Base-by-base conservation (phyloP, 495 filamentous ascomycete species). In the Paragyromitra xinjiangensis region DNA sequence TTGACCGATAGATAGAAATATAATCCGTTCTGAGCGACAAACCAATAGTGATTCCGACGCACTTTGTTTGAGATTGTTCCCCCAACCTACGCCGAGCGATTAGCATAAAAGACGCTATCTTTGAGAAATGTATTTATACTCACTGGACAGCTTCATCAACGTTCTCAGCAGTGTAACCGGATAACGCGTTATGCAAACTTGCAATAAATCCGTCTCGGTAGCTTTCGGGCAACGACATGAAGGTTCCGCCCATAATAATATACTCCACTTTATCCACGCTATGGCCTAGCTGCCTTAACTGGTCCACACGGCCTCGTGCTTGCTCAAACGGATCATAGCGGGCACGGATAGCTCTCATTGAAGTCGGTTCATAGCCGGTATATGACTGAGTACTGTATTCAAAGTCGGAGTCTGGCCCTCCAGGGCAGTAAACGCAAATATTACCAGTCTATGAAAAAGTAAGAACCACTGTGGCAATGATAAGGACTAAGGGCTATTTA, bases 211-310 rank as follows among this genome's bases (percentile, higher is more conserved):
- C 88, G 56, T 98, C 92, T 39, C 95, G 87, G 83, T 99, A 98
- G 11, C 90, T 88, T 80, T 94, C 90, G 3, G 95, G 89, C 16
- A 99, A 85, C 0, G 94, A 98, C 95, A 99, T 98, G 84, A 99
- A 99, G 0, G 95, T 99, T 71, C 95, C 95, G 71, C 95, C 95
- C 95, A 99, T 99, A 78, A 99, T 97, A 82, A 99, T 99, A 83
- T 98, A 99, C 85, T 99, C 95, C 2, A 99, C 95, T 82, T 99
- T 99, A 84, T 99, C 95, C 42, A 99, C 95, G 71, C 93, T 96
- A 84, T 99, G 95, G 0, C 95, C 95, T 19, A 99, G 86, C 4
- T 92, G 89, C 82, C 96, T 95, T 83, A 99, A 92, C 86, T 99
- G 95, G 78, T 98, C 96, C 26, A 99, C 95, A 56, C 95, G 90